Evolutionary conservation across 257 asterid genomes (phyloP), one percentile per base, ranked within the genome.

Genomic region (Solanum pennellii): DNA sequence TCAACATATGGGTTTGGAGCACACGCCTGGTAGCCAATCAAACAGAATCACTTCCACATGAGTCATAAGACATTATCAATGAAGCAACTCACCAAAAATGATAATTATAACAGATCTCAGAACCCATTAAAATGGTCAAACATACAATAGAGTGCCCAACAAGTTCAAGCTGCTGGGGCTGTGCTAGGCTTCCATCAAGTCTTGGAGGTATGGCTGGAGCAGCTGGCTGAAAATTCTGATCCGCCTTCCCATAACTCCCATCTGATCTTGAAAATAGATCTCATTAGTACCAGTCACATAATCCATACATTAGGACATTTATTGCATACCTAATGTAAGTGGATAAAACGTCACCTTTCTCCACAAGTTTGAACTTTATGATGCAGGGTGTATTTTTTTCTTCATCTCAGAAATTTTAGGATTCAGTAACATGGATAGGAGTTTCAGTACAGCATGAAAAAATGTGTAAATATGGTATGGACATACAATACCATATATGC

Each of bases 71-170:
- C 68, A 56, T 80, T 49, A 27, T 10, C 45, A 49, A 82, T 49
- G 27, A 31, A 18, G 39, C 6, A 49, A 82, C 69, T 49, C 85
- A 31, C 56, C 42, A 47, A 49, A 49, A 29, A 29, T 5, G 4
- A 47, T 80, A 45, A 80, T 9, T 16, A 31, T 31, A 49, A 82
- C 44, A 82, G 44, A 82, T 49, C 31, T 49, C 44, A 82, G 18
- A 82, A 73, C 13, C 21, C 59, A 72, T 49, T 20, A 20, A 86
- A 45, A 56, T 14, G 44, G 23, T 82, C 86, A 69, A 45, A 69
- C 49, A 42, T 86, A 87, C 99, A 85, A 93, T 89, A 87, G 99
- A 95, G 90, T 94, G 98, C 29, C 96, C 96, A 86, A 89, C 93
- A 31, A 94, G 93, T 86, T 93, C 95, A 86, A 91, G 91, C 77